Percentiles rank a stretch among this genome's conserved stretches.
phyloP scores from a whole-genome alignment of 352 stramenopile species.

The Phytophthora agathidicida region DNA sequence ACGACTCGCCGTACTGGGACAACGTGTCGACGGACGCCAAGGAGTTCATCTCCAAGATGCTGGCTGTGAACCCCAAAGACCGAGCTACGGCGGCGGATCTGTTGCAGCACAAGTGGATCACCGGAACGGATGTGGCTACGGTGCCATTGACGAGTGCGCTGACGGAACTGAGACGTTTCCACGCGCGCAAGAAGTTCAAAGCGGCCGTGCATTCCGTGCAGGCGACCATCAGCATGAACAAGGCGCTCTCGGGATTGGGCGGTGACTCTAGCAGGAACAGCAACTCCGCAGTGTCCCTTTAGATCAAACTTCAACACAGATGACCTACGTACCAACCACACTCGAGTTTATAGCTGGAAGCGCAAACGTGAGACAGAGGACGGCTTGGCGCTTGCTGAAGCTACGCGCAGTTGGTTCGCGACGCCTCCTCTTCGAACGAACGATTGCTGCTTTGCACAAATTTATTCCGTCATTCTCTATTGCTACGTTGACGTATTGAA shows the following conservation, averaged over 20 bases:
- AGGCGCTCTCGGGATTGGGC: conserved; percentile 47
- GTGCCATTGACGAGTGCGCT: conserved; percentile 79
- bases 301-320: conserved; percentile 31
- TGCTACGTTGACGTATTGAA: conserved; percentile 9
- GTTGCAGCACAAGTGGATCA: conserved; percentile 81
- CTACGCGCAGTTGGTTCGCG: not conserved
- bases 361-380: conserved; percentile 8
- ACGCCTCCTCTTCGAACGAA: conserved; percentile 16
- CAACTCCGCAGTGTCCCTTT: conserved; percentile 54
- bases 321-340: conserved; percentile 2
- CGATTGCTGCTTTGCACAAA: conserved; percentile 31
- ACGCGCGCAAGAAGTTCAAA: conserved; percentile 86
- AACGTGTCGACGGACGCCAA: conserved; percentile 90
- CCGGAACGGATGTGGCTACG: conserved; percentile 63
- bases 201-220: conserved; percentile 80
- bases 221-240: conserved; percentile 86
- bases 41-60: conserved; percentile 89
- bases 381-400: not conserved
- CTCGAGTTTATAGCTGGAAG: conserved; percentile 18
- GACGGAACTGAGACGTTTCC: conserved; percentile 80
- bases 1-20: conserved; percentile 90
- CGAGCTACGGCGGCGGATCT: conserved; percentile 62
- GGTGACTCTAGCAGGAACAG: conserved; percentile 28
- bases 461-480: conserved; percentile 34
- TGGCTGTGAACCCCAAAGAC: conserved; percentile 83